Percentiles rank a stretch among this genome's conserved stretches.
phyloP scores from a whole-genome alignment of 345 rosid species.

The Linum tenue region DNA sequence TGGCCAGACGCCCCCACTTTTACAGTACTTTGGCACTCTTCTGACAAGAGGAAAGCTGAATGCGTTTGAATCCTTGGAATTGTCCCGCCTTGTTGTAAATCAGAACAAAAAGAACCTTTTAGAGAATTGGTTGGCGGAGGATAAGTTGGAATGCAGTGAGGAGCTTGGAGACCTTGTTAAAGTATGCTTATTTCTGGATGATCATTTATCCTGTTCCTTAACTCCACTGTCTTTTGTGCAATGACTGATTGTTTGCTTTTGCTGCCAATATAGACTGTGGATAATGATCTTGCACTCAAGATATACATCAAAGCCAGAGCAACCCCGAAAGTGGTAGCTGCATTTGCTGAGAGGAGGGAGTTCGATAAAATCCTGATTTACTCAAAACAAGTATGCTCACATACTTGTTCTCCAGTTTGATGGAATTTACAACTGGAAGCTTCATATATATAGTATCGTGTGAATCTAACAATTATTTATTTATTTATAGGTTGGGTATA shows the following conservation, averaged over 20 bases:
- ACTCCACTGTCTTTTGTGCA: not conserved
- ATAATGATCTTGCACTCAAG: constrained; percentile 92
- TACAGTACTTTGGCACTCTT: constrained; percentile 98
- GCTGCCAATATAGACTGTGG: constrained; percentile 67
- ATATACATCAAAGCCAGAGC: constrained; percentile 95
- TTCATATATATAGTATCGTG: not conserved
- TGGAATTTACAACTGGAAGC: not conserved
- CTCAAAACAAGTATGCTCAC: constrained; percentile 71
- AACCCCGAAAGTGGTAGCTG: constrained; percentile 98
- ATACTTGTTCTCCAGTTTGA: not conserved
- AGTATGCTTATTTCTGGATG: constrained; percentile 34
- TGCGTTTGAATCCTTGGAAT: constrained; percentile 91
- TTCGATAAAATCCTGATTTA: constrained; percentile 90
- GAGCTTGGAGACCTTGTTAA: constrained; percentile 99
- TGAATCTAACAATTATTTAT: not conserved
- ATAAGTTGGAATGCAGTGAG: constrained; percentile 96
- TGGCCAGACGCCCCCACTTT: constrained; percentile 94
- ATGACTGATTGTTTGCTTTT: constrained; percentile 8
- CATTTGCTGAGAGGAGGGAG: constrained; percentile 97
- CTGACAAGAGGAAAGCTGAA: constrained; percentile 92
- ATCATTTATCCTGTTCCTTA: not conserved
- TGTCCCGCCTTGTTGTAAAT: constrained; percentile 96
- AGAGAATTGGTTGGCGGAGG: constrained; percentile 98
- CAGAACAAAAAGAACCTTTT: constrained; percentile 95
- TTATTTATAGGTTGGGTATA: constrained; percentile 72